Percentiles rank a stretch among this genome's conserved stretches.
phyloP scores from a whole-genome alignment of 2,329 filamentous ascomycete genomes.

The Neocucurbitaria cava region DNA sequence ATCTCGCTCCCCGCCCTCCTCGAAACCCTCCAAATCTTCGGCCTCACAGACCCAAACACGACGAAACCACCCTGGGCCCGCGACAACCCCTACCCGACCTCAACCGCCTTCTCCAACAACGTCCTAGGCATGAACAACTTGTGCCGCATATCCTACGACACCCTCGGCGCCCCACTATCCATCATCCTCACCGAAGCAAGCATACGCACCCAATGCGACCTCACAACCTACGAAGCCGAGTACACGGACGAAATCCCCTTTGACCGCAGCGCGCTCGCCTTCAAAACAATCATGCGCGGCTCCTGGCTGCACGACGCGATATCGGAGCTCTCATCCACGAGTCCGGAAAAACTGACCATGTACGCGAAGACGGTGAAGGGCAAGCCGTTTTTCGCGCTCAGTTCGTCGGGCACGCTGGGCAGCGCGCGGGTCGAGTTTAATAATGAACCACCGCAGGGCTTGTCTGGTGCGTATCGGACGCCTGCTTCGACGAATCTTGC shows the following conservation, averaged over 20 bases:
- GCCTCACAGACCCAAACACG: conserved; percentile 61
- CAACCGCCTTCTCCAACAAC: conserved; percentile 82
- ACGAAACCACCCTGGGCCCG: conserved; percentile 47
- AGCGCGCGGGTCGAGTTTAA: conserved; percentile 68
- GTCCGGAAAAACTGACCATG: conserved; percentile 75
- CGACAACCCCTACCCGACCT: conserved; percentile 59
- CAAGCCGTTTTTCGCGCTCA: conserved; percentile 75
- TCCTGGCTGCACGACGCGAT: conserved; percentile 75
- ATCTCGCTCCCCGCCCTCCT: conserved; percentile 86
- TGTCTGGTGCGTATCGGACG: conserved; percentile 18
- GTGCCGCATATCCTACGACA: conserved; percentile 80
- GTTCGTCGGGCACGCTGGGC: conserved; percentile 67
- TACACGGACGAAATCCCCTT: conserved; percentile 83
- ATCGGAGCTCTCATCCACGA: conserved; percentile 71
- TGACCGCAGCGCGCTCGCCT: conserved; percentile 75
- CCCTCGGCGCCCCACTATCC: conserved; percentile 78
- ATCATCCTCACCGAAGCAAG: conserved; percentile 86
- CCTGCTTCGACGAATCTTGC: conserved; percentile 20
- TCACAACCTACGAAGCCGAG: conserved; percentile 81
- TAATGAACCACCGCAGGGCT: conserved; percentile 48
- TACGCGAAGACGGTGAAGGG: conserved; percentile 34
- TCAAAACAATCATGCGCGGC: conserved; percentile 95
- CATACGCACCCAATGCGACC: conserved; percentile 75
- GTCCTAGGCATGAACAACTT: conserved; percentile 83
- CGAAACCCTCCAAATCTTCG: conserved; percentile 95